Evolutionary conservation across 352 stramenopile species (phyloP), one percentile per base, ranked within the genome.

Genomic region (Globisporangium paroecandrum): DNA sequence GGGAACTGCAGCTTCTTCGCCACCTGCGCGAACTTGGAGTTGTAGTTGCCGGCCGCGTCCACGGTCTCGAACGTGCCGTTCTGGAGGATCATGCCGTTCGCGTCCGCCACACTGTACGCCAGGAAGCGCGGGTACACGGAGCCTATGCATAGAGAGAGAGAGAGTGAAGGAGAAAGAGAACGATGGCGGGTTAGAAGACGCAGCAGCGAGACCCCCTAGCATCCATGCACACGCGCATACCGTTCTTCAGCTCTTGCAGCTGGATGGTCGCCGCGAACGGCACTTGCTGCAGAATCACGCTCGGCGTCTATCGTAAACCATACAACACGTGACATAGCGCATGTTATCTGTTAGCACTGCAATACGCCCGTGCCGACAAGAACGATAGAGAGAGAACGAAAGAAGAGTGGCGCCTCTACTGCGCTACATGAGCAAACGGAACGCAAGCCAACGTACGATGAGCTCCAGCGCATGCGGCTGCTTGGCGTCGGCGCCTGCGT

Each of bases 191-290:
- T 34, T 29, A 77, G 12, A 36, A 54, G 25, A 8, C 5, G 41
- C 32, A 27, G 10, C n/a, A 10, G 41, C 18, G 15, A 49, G 18
- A 51, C 18, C 15, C 15, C n/a, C 43, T 4, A 7, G 3, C 41
- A 57, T 57, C 27, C 53, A 58, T 15, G 38, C 53, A 58, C 4
- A 41, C 15, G 10, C 4, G 38, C 66, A 46, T 27, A 90, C 86
- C 86, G 67, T 94, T 94, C 72, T 90, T 90, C 58, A 93, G 78
- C 66, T 85, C 77, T 3, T 75, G 77, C 13, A 94, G 69, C 62
- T 87, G 64, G 58, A 94, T 90, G 29, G 78, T 84, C 46, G 76
- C 83, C 10, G 81, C 68, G 41, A 94, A 94, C 34, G 78, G 65
- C 62, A 94, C 85, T 56, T 90, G 76, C 56, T 84, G 75, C 43